A percentile compares a stretch with the other conserved stretches of the same genome.
Evolutionary conservation across 192 early-diverging fungal species (phyloP).

Genomic region (Thamnidium elegans): DNA sequence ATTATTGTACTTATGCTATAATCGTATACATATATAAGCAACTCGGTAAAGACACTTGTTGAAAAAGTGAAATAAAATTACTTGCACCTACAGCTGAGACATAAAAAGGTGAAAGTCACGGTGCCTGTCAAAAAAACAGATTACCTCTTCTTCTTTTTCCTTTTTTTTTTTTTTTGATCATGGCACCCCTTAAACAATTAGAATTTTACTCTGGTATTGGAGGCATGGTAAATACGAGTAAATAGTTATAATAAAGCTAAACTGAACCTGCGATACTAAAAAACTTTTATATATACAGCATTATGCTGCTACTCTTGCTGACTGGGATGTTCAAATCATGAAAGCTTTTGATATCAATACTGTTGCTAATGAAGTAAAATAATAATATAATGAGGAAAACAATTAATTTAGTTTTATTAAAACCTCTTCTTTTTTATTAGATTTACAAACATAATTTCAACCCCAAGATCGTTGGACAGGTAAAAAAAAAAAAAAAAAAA

Average conservation of each 20-base stretch:
- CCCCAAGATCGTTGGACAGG: slow-evolving; percentile 28
- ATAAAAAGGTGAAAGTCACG: neutral
- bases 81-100: too few relatives aligned
- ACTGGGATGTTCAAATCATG: slow-evolving; percentile 58
- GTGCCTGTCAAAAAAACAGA: neutral
- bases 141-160: neutral
- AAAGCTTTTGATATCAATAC: slow-evolving; percentile 96
- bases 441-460: slow-evolving; percentile 37
- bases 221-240: slow-evolving; percentile 47
- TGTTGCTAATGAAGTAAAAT: slow-evolving; percentile 72
- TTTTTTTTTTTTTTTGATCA: neutral
- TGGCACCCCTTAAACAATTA: slow-evolving; percentile 30
- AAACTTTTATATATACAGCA: slow-evolving; percentile 48
- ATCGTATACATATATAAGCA: too few relatives aligned
- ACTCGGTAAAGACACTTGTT: too few relatives aligned
- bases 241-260: neutral
- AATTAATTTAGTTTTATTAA: neutral
- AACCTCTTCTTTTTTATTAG: slow-evolving; percentile 1
- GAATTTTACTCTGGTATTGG: slow-evolving; percentile 67
- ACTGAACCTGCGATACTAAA: too few relatives aligned
- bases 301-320: slow-evolving; percentile 70
- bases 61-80: too few relatives aligned
- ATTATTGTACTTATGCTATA: too few relatives aligned
- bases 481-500: slow-evolving; percentile 7
- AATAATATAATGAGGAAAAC: neutral